Conservation (phyloP, 306 rosid species). For the Boehmeria nivea region DNA sequence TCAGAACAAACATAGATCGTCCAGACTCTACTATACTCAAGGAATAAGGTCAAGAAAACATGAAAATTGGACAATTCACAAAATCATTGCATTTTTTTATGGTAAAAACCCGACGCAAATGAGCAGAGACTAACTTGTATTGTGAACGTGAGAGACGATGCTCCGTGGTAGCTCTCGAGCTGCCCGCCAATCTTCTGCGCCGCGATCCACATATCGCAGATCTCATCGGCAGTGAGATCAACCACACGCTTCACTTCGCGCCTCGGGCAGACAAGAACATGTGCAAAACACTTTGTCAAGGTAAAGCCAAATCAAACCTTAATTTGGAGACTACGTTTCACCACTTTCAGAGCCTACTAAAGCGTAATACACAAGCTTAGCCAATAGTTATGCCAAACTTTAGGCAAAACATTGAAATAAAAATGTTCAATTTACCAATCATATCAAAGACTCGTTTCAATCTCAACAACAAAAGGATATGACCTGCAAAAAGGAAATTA, state of each 20-base stretch:
- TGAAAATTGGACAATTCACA: too few species aligned
- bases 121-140: constrained; percentile 51
- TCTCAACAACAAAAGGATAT: constrained; percentile 60
- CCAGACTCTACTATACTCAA: neutral
- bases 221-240: constrained; percentile 85
- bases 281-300: constrained; percentile 58
- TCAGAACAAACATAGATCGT: neutral
- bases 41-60: neutral
- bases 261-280: constrained; percentile 91
- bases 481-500: constrained; percentile 61
- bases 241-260: constrained; percentile 81
- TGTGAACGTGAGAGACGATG: constrained; percentile 72
- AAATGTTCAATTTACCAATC: too few species aligned
- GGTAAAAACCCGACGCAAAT: too few species aligned
- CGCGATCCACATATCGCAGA: constrained; percentile 78
- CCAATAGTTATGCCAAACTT: neutral
- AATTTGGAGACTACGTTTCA: too few species aligned
- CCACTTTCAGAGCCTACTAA: too few species aligned
- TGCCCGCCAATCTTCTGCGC: constrained; percentile 72
- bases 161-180: constrained; percentile 76
- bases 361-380: too few species aligned
- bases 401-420: neutral
- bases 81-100: too few species aligned
- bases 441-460: neutral
- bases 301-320: constrained; percentile 21